Percentiles rank a stretch among this genome's conserved stretches.
These are phyloP conservation scores for Salix exigua DNA, from an alignment of 345 rosid genomes.

Conservation along the genomic window DNA sequence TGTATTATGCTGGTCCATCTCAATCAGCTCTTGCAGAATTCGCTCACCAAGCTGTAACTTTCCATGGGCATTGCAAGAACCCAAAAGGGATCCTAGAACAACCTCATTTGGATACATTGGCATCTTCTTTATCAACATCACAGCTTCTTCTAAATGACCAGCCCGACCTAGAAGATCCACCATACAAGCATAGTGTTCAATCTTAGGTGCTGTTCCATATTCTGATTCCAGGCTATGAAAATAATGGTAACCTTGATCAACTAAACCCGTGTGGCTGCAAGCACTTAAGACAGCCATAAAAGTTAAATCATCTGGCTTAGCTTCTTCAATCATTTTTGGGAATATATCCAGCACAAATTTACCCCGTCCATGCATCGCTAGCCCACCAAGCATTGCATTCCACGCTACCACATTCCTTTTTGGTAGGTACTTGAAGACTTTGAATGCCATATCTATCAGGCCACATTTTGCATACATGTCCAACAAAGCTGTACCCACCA, in stretches of 20 bases:
- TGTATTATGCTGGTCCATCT: slow-evolving; percentile 53
- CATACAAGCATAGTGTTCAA: slow-evolving; percentile 85
- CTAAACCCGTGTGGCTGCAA: slow-evolving; percentile 78
- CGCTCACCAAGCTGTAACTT: slow-evolving; percentile 55
- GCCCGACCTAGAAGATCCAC: slow-evolving; percentile 84
- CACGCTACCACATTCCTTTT: slow-evolving; percentile 69
- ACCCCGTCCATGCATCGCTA: slow-evolving; percentile 76
- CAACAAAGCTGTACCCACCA: slow-evolving; percentile 73
- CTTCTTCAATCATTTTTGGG: slow-evolving; percentile 57
- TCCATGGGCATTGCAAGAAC: slow-evolving; percentile 63
- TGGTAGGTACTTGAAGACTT: slow-evolving; percentile 49
- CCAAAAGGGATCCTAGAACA: slow-evolving; percentile 75
- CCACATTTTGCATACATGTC: slow-evolving; percentile 94
- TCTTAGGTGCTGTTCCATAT: slow-evolving; percentile 50
- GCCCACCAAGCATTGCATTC: slow-evolving; percentile 71
- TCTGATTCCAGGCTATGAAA: slow-evolving; percentile 39
- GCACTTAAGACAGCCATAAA: slow-evolving; percentile 67
- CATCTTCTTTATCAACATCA: slow-evolving; percentile 50
- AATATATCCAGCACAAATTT: slow-evolving; percentile 46
- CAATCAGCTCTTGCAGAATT: slow-evolving; percentile 40
- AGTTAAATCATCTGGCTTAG: slow-evolving; percentile 64
- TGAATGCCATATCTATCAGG: slow-evolving; percentile 44
- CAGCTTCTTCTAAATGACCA: slow-evolving; percentile 72
- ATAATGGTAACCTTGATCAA: slow-evolving; percentile 48
- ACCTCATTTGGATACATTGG: slow-evolving; percentile 74